Percentiles rank a stretch among this genome's conserved stretches.
Evolutionary conservation across 108 stramenopile species (phyloP).

Genomic region (Cyclotella atomus): DNA sequence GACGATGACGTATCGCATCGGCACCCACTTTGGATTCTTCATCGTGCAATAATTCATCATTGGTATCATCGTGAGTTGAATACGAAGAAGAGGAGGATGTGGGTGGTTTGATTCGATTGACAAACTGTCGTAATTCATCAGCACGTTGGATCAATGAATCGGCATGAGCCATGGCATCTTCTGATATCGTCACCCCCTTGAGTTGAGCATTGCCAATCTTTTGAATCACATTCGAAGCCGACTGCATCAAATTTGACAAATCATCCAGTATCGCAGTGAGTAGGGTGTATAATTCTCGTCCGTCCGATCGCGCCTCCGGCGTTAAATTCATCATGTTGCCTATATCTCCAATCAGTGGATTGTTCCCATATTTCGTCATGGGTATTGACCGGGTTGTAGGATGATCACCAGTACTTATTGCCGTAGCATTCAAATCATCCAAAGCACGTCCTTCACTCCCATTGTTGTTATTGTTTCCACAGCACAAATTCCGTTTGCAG

Average conservation of each 20-base stretch:
- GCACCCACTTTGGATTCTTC: slow-evolving; percentile 42
- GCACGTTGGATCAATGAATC: slow-evolving; percentile 37
- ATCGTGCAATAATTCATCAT: slow-evolving; percentile 6
- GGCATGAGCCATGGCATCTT: slow-evolving; percentile 33
- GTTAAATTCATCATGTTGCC: slow-evolving; percentile 68
- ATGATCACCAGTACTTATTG: too few relatives aligned
- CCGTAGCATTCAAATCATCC: background rate
- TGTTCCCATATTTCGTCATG: slow-evolving; percentile 60
- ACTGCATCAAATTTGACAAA: slow-evolving; percentile 49
- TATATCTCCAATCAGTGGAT: slow-evolving; percentile 73
- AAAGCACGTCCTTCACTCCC: background rate
- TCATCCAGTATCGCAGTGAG: slow-evolving; percentile 49
- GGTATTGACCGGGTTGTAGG: too few relatives aligned
- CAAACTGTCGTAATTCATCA: slow-evolving; percentile 60
- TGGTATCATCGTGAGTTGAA: slow-evolving; percentile 8
- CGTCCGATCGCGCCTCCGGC: slow-evolving; percentile 63
- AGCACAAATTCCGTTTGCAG: slow-evolving; percentile 54
- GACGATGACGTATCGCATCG: slow-evolving; percentile 62
- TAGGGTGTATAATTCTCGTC: slow-evolving; percentile 51
- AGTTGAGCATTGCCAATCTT: slow-evolving; percentile 22
- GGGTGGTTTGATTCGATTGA: slow-evolving; percentile 55
- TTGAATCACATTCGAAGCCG: slow-evolving; percentile 15
- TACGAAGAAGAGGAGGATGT: slow-evolving; percentile 1
- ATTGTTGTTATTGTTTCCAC: background rate
- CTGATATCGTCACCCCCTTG: slow-evolving; percentile 2